Evolutionary conservation across 2,329 filamentous ascomycete genomes (phyloP).

Genomic region (Madurella mycetomatis): DNA sequence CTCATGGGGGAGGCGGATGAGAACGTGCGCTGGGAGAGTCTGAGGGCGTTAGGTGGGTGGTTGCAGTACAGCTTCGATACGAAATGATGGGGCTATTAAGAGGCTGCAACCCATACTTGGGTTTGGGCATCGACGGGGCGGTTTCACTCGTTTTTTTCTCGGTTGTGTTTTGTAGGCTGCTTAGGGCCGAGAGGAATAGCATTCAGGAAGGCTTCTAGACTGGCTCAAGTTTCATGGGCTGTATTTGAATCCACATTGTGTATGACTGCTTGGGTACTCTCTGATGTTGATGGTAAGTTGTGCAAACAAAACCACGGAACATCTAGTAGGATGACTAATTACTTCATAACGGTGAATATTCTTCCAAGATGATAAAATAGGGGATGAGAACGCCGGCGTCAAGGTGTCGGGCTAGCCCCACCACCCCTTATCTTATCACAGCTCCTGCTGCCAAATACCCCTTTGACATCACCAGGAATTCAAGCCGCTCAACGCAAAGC

Average conservation of each 20-base stretch:
- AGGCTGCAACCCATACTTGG: not conserved
- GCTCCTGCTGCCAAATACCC: not conserved
- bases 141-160: constrained; percentile 4
- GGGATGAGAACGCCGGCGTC: no score
- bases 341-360: no score
- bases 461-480: constrained; percentile 10
- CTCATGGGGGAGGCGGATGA: constrained; percentile 88
- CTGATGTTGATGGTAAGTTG: not conserved
- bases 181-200: not conserved
- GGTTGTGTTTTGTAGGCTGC: not conserved
- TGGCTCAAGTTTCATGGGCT: constrained; percentile 3
- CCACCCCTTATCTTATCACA: constrained; percentile 19
- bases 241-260: not conserved
- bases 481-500: no score
- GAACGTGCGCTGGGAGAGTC: constrained; percentile 85
- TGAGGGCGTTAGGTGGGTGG: constrained; percentile 71
- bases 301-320: no score
- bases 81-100: constrained; percentile 22
- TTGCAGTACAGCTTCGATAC: constrained; percentile 60
- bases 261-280: not conserved
- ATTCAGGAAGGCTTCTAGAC: constrained; percentile 11
- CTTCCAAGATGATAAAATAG: no score
- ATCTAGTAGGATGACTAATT: no score
- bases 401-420: not conserved
- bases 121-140: no score